Base-by-base conservation (phyloP, 2,329 filamentous ascomycete species). In the Alternaria arbusti region DNA sequence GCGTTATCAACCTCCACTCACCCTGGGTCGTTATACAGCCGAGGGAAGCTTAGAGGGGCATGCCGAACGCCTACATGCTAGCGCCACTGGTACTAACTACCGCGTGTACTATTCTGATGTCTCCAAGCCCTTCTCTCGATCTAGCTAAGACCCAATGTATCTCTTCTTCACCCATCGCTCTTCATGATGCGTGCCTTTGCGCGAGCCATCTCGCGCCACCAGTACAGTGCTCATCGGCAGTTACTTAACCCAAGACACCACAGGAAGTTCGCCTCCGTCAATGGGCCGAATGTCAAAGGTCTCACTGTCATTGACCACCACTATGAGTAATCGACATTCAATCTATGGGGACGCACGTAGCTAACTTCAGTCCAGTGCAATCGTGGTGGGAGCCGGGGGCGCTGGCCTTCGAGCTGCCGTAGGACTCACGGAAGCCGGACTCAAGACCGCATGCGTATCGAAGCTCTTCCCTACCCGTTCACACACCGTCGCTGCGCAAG, bases 401-500 rank as follows among this genome's bases (percentile, higher is more conserved):
- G 87, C 88, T 65, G 88, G 88, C 74, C 81, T 90, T 44, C 84
- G 88, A 73, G 88, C 88, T 55, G 87, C 88, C 62, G 87, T 90
- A 70, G 88, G 88, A 70, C 82, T 90, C 45, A 87, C 88, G 30
- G 87, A 89, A 80, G 86, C 86, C 67, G 88, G 88, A 9, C 85
- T 90, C 73, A 88, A 90, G 70, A 90, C 87, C 64, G 88, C 88
- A 65, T 90, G 88, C 80, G 84, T 90, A 66, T 86, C 86, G 28
- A 90, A 89, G 75, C 82, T 89, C 32, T 90, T 89, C 76, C 87
- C 87, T 30, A 90, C 88, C 17, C 82, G 88, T 79, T 87, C 84
- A 70, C 88, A 90, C 78, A 90, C 88, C 11, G 88, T 90, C 62
- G 88, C 88, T n/a, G 88, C 88, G 23, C 88, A 90, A 78, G 88